phyloP scores from a whole-genome alignment of 1,139 yeast genomes.

The Candida sp. region DNA sequence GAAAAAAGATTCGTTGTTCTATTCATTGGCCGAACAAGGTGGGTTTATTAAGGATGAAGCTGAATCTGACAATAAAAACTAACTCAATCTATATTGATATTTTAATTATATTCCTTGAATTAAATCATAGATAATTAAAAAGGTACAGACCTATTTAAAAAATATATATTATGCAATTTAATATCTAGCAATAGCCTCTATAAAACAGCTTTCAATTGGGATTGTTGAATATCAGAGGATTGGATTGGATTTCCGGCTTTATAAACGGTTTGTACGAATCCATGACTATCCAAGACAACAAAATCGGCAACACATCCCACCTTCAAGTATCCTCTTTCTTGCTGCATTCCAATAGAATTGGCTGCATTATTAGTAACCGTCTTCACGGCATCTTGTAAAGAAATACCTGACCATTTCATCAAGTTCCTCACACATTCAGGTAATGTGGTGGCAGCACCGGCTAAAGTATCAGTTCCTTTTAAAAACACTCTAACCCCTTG shows the following conservation, averaged over 20 bases:
- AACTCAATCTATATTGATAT: too few relatives aligned
- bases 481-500: constrained; percentile 46
- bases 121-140: too few relatives aligned
- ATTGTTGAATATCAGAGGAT: constrained; percentile 8
- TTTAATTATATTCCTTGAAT: too few relatives aligned
- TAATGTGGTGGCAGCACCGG: constrained; percentile 61
- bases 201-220: constrained; percentile 1
- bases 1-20: constrained; percentile 68
- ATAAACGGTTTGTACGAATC: constrained; percentile 47
- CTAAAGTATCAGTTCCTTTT: constrained; percentile 58
- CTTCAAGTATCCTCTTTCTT: constrained; percentile 49
- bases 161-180: too few relatives aligned
- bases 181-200: not conserved
- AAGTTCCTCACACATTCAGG: constrained; percentile 54
- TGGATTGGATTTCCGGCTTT: constrained; percentile 44
- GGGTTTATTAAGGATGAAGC: constrained; percentile 38
- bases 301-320: constrained; percentile 61
- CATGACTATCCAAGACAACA: constrained; percentile 44
- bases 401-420: constrained; percentile 47
- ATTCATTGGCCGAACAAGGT: constrained; percentile 72
- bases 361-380: constrained; percentile 62
- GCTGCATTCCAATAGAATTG: constrained; percentile 39
- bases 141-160: too few relatives aligned
- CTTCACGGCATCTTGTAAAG: constrained; percentile 53
- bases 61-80: too few relatives aligned